phyloP scores from a whole-genome alignment of 306 rosid genomes.

The Trifolium subterraneum region DNA sequence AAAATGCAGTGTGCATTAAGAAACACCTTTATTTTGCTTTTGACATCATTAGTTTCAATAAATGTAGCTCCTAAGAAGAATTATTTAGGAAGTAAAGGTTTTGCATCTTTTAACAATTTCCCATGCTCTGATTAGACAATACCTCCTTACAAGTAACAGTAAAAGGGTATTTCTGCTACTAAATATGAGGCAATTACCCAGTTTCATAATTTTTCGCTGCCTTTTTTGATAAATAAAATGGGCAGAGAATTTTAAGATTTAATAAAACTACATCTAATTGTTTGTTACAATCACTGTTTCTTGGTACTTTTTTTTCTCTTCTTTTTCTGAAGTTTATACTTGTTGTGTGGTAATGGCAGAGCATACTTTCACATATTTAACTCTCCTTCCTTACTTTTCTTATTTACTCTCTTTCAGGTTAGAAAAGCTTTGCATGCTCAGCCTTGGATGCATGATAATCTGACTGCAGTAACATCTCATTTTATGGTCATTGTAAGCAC shows the following conservation, averaged over 20 bases:
- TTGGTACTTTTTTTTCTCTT: neutral
- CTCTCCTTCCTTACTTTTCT: slow-evolving; percentile 30
- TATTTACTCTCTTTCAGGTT: slow-evolving; percentile 60
- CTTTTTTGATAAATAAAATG: neutral
- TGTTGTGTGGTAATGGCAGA: neutral
- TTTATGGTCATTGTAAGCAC: slow-evolving; percentile 79
- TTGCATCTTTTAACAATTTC: neutral
- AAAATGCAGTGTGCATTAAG: slow-evolving; percentile 3
- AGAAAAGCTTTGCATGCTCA: slow-evolving; percentile 77
- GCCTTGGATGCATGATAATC: slow-evolving; percentile 62
- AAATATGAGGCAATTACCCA: neutral
- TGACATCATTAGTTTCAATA: slow-evolving; percentile 12
- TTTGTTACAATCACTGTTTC: slow-evolving; percentile 1
- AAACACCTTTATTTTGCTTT: slow-evolving; percentile 21
- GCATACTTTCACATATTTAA: slow-evolving; percentile 31
- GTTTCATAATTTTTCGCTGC: neutral
- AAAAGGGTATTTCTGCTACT: slow-evolving; percentile 3
- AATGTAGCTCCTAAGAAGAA: slow-evolving; percentile 29
- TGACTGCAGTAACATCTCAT: slow-evolving; percentile 69
- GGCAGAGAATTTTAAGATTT: slow-evolving; percentile 1
- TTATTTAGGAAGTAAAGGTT: slow-evolving; percentile 25
- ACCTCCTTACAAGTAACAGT: neutral
- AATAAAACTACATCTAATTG: neutral
- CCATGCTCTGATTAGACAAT: slow-evolving; percentile 4
- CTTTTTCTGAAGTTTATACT: neutral